phyloP scores from a whole-genome alignment of 108 stramenopile genomes.

The Skeletonema grethae region DNA sequence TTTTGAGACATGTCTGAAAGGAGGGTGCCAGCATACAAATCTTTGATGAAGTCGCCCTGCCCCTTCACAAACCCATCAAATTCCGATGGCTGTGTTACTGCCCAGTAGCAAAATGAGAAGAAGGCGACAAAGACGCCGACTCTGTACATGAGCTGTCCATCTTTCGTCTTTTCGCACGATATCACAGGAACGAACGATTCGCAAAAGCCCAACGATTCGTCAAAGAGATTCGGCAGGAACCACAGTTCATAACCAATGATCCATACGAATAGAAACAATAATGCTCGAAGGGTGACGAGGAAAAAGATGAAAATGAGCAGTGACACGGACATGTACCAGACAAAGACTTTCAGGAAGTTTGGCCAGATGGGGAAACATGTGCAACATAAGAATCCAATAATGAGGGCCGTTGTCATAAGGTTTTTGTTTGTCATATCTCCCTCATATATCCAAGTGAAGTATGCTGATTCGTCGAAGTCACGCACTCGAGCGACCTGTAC shows the following conservation, averaged over 20 bases:
- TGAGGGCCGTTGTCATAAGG: conserved; percentile 91
- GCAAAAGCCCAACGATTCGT: conserved; percentile 92
- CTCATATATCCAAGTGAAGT: conserved; percentile 97
- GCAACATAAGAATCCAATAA: conserved; percentile 92
- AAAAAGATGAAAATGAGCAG: conserved; percentile 93
- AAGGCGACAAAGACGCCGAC: conserved; percentile 90
- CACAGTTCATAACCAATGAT: conserved; percentile 95
- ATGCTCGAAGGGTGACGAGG: conserved; percentile 83
- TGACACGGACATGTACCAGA: conserved; percentile 98
- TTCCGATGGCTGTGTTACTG: conserved; percentile 97
- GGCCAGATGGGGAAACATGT: conserved; percentile 99
- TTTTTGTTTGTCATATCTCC: conserved; percentile 94
- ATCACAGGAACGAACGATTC: conserved; percentile 96
- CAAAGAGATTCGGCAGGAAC: conserved; percentile 97
- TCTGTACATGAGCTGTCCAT: conserved; percentile 92
- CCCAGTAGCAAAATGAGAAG: conserved; percentile 96
- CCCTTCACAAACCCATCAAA: conserved; percentile 97
- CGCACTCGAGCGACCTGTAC: conserved; percentile 73
- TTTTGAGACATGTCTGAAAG: conserved; percentile 94
- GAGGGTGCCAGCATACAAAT: conserved; percentile 97
- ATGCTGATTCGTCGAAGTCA: conserved; percentile 91
- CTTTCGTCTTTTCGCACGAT: conserved; percentile 82
- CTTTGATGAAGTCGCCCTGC: conserved; percentile 98
- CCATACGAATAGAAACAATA: conserved; percentile 95
- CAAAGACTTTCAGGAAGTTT: conserved; percentile 92